Conservation (phyloP, 2,329 filamentous ascomycete genomes). For the Boeremia exigua region DNA sequence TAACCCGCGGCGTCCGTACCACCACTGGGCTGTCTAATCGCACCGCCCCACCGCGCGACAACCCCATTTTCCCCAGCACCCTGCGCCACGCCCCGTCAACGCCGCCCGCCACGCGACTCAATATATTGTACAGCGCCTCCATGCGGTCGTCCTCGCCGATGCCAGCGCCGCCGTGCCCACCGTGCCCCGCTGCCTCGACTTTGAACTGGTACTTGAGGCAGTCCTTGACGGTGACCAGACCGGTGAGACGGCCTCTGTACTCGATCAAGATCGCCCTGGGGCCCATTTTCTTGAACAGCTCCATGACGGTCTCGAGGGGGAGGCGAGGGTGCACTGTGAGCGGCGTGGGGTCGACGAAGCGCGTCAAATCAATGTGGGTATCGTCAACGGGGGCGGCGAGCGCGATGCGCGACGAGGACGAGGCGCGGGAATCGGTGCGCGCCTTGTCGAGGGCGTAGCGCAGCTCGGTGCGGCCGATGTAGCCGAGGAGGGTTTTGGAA, state of each 20-base stretch:
- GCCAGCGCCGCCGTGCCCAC: constrained; percentile 33
- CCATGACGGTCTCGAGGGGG: constrained; percentile 96
- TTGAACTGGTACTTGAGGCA: constrained; percentile 98
- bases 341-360: constrained; percentile 88
- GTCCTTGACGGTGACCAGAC: constrained; percentile 94
- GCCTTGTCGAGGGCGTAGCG: constrained; percentile 87
- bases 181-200: constrained; percentile 83
- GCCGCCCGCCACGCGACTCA: constrained; percentile 19
- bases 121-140: constrained; percentile 35
- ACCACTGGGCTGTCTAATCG: constrained; percentile 34
- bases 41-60: constrained; percentile 27
- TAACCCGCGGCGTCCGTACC: not conserved
- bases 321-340: constrained; percentile 90
- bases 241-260: constrained; percentile 80
- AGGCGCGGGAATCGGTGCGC: constrained; percentile 65
- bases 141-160: constrained; percentile 32
- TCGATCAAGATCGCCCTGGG: constrained; percentile 93
- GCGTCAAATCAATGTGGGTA: constrained; percentile 72
- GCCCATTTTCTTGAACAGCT: constrained; percentile 97
- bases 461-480: constrained; percentile 90
- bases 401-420: constrained; percentile 60
- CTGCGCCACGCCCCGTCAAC: constrained; percentile 24
- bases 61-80: constrained; percentile 25
- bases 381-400: constrained; percentile 59
- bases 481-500: constrained; percentile 79